Percentiles rank a stretch among this genome's conserved stretches.
phyloP scores from a whole-genome alignment of 1,139 yeast species.

The Candida buenavistaensis region DNA sequence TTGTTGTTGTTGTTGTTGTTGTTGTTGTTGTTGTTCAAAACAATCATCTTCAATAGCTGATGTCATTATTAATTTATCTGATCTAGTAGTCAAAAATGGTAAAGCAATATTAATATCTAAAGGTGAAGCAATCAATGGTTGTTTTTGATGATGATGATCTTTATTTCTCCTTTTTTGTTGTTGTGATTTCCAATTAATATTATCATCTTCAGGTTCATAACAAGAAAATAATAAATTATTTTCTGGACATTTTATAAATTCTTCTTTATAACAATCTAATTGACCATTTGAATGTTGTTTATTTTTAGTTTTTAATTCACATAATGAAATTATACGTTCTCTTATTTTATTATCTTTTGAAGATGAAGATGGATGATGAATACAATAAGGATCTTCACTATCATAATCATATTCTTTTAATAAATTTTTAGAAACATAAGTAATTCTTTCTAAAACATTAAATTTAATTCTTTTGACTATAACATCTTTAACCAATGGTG shows the following conservation, averaged over 20 bases:
- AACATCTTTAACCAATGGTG: conserved; percentile 71
- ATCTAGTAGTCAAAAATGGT: conserved; percentile 45
- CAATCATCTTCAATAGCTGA: conserved; percentile 25
- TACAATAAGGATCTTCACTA: conserved; percentile 41
- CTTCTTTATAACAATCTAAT: conserved; percentile 49
- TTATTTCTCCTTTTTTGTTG: conserved; percentile 15
- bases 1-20: background rate
- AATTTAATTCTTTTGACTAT: conserved; percentile 70
- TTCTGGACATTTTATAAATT: conserved; percentile 56
- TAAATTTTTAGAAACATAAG: conserved; percentile 60
- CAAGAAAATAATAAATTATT: conserved; percentile 63
- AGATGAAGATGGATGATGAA: conserved; percentile 22
- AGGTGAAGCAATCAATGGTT: conserved; percentile 43
- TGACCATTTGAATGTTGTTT: conserved; percentile 31
- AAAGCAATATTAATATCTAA: conserved; percentile 47
- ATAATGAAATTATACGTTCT: conserved; percentile 56
- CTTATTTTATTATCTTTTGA: conserved; percentile 30
- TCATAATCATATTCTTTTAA: conserved; percentile 60
- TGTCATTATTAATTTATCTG: conserved; percentile 33
- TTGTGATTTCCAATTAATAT: conserved; percentile 6
- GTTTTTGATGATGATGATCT: no score
- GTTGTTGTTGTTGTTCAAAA: conserved; percentile 4
- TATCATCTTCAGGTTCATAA: conserved; percentile 35
- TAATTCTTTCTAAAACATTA: conserved; percentile 69
- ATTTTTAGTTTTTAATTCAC: conserved; percentile 61